Base-by-base conservation (phyloP, 495 filamentous ascomycete genomes). In the Neurospora discreta region DNA sequence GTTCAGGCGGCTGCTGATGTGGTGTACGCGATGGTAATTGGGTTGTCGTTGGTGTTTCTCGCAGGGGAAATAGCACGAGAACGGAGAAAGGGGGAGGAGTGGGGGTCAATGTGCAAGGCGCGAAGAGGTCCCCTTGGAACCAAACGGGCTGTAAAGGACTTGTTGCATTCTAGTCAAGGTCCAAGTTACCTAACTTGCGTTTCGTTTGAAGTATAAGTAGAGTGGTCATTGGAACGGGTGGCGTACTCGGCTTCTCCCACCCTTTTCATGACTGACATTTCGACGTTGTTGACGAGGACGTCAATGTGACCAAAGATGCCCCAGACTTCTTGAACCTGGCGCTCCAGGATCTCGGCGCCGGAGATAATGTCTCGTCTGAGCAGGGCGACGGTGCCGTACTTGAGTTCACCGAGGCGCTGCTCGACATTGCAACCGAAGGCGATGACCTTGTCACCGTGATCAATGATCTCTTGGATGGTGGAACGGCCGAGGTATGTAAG, bases 361-460 rank as follows among this genome's bases (percentile, higher is more conserved):
- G 80, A 74, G 18, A 80, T 79, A 41, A 85, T 76, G 72, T 86
- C 83, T 11, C 87, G 77, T 60, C 85, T 80, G 2, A 85, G 69
- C 11, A 80, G 74, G 42, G 72, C 73, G 8, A 81, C 68, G 30
- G 71, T 70, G 11, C 72, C 70, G 16, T 72, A 74, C 7, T 74
- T 68, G 40, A 76, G 68, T 18, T 69, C n/a, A 39, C 71, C 73
- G 10, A 81, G 78, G 5, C 72, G 71, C n/a, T 40, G 43, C 3
- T 78, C 75, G 20, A 80, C 77, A 42, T 81, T 82, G 71, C 76
- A 74, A 10, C 78, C 78, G 3, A 72, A 69, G 36, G 81, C 87
- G 60, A 88, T 81, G 15, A 89, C 86, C 16, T 78, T 76, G 72
- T 87, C 81, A 38, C 85, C 84, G 30, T 80, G 79, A 9, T 70